Base-by-base conservation (phyloP, 2,329 filamentous ascomycete species). In the Nemania bipapillata region DNA sequence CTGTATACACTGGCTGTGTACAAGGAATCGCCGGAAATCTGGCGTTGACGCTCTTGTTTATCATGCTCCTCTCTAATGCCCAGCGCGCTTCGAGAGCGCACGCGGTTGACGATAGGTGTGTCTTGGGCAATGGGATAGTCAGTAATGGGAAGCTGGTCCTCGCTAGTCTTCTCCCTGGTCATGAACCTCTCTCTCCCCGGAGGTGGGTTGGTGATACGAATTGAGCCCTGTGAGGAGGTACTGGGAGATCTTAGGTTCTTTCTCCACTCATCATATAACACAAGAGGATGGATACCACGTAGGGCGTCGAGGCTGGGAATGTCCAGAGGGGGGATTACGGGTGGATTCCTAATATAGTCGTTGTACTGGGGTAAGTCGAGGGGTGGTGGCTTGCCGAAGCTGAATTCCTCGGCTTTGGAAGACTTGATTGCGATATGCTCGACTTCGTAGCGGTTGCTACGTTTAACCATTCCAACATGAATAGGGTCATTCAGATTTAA, bases 51-150 rank as follows among this genome's bases (percentile, higher is more conserved):
- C 17, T 55, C 42, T 7, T 61, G 58, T 52, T 50, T 54, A 12
- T 62, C 37, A 22, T 30, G 49, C 6, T 60, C 24, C 26, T 67
- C 69, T 62, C 69, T 40, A 17, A 71, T 55, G 4, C 66, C 69
- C 15, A 71, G 40, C 12, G 63, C 20, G 30, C 66, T 71, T 58
- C 69, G 69, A 54, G 69, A 71, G 57, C 69, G 69, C 37, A 63
- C 35, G 12, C 57, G 59, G 12, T 53, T 61, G 24, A 70, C 12
- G 54, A 30, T 3, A 22, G 47, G 65, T 2, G 45, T 26, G 20
- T 55, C 11, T 22, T n/a, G 47, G 30, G 26, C 40, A 58, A 26
- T 4, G 4, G 40, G 45, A 30, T 47, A 54, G 22, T 58, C 60
- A 2, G 17, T 17, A 32, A 63, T 57, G 2, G 50, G 64, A 26